A percentile compares a stretch with the other conserved stretches of the same genome.
Evolutionary conservation across 2,329 filamentous ascomycete genomes (phyloP).

Genomic region (Aureobasidium melanogenum): DNA sequence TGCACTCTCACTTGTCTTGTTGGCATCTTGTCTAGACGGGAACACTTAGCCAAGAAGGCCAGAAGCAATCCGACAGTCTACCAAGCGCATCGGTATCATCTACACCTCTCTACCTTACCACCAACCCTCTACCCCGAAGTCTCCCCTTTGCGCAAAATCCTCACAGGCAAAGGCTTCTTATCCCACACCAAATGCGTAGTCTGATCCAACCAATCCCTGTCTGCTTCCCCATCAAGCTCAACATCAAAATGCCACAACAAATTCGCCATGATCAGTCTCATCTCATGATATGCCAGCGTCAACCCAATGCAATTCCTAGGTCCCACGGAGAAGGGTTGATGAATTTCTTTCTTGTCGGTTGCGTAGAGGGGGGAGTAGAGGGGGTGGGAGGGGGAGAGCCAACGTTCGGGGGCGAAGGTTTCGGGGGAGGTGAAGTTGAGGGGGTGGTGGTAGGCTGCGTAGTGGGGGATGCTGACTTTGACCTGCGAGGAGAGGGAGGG

Average conservation of each 20-base stretch:
- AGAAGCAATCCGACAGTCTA: background rate
- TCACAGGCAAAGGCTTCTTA: constrained; percentile 1
- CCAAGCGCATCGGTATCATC: background rate
- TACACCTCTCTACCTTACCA: background rate
- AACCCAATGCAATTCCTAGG: constrained; percentile 4
- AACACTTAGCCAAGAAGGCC: background rate
- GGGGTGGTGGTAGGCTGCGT: background rate
- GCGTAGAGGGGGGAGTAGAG: constrained; percentile 16
- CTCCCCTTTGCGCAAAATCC: background rate
- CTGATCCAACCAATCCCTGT: background rate
- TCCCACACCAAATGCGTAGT: constrained; percentile 3
- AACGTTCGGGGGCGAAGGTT: constrained; percentile 24
- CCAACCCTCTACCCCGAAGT: background rate
- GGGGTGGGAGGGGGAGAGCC: constrained; percentile 16
- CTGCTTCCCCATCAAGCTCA: background rate
- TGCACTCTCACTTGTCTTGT: background rate
- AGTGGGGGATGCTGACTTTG: constrained; percentile 7
- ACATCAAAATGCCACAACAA: constrained; percentile 7
- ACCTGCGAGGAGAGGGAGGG: background rate
- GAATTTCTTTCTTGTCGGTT: constrained; percentile 18
- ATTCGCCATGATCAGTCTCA: constrained; percentile 1
- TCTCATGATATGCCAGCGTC: constrained; percentile 2
- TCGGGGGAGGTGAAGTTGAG: constrained; percentile 13
- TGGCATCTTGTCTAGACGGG: background rate
- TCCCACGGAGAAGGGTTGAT: constrained; percentile 20